phyloP scores from a whole-genome alignment of 1,284 basidiomycete genomes.

The Rhodotorula sp. region DNA sequence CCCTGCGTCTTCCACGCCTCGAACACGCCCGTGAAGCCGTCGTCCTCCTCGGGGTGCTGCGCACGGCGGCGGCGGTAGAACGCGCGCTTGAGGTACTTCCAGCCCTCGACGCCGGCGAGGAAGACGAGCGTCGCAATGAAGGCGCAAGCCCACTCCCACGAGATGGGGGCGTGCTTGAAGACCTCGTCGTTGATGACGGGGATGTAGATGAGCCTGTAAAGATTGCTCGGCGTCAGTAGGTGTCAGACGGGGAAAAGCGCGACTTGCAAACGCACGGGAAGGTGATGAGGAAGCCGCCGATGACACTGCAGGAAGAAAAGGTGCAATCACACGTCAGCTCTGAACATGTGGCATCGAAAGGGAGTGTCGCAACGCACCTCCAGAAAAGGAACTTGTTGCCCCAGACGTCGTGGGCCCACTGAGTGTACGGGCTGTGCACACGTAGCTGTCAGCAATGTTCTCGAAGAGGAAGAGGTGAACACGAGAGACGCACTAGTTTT shows the following conservation, averaged over 20 bases:
- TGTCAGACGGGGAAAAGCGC: constrained; percentile 57
- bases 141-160: constrained; percentile 31
- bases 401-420: constrained; percentile 33
- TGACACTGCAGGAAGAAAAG: no score
- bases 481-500: constrained; percentile 42
- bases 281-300: constrained; percentile 58
- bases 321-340: no score
- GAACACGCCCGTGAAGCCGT: constrained; percentile 25
- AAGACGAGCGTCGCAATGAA: constrained; percentile 34
- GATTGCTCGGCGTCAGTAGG: constrained; percentile 58
- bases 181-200: constrained; percentile 26
- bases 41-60: constrained; percentile 18
- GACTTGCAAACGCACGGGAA: constrained; percentile 56
- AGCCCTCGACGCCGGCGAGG: constrained; percentile 27
- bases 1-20: constrained; percentile 31
- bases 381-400: constrained; percentile 47
- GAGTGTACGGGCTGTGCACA: constrained; percentile 19
- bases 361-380: constrained; percentile 52
- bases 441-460: neutral
- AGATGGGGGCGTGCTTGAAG: constrained; percentile 27
- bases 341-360: constrained; percentile 53
- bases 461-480: constrained; percentile 54
- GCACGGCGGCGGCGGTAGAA: constrained; percentile 26
- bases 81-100: constrained; percentile 38
- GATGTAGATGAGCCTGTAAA: constrained; percentile 53